Conservation (phyloP, 169 alveolate species). For the Besnoitia besnoiti region DNA sequence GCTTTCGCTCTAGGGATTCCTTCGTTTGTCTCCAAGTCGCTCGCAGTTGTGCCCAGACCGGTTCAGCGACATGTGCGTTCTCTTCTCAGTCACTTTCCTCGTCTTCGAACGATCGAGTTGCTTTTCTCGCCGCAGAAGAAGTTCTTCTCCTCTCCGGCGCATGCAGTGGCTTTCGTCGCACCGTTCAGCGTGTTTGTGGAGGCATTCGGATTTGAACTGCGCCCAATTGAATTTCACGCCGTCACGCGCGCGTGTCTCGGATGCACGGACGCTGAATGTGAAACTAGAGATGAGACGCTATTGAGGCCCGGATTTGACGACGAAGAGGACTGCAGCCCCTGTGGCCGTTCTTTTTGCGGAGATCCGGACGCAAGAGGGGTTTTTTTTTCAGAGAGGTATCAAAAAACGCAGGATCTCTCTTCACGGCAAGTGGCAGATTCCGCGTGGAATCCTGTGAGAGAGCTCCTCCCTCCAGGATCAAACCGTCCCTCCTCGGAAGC, state of each 20-base stretch:
- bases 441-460: too few relatives aligned
- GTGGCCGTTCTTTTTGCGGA: too few relatives aligned
- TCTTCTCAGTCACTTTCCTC: not conserved
- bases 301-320: too few relatives aligned
- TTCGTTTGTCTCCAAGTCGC: not conserved
- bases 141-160: not conserved
- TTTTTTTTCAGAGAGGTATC: too few relatives aligned
- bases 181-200: conserved; percentile 29
- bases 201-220: not conserved
- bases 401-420: too few relatives aligned
- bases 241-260: not conserved
- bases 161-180: not conserved
- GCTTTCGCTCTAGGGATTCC: not conserved
- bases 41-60: not conserved
- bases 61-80: not conserved
- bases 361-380: too few relatives aligned
- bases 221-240: not conserved
- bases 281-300: too few relatives aligned
- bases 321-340: too few relatives aligned
- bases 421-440: too few relatives aligned
- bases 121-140: not conserved
- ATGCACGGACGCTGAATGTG: not conserved
- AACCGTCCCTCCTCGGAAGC: not conserved
- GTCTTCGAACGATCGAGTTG: not conserved
- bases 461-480: not conserved